These are phyloP conservation scores for Penicillium sp. DNA, from an alignment of 2,329 filamentous ascomycete genomes.

Conservation along the genomic window DNA sequence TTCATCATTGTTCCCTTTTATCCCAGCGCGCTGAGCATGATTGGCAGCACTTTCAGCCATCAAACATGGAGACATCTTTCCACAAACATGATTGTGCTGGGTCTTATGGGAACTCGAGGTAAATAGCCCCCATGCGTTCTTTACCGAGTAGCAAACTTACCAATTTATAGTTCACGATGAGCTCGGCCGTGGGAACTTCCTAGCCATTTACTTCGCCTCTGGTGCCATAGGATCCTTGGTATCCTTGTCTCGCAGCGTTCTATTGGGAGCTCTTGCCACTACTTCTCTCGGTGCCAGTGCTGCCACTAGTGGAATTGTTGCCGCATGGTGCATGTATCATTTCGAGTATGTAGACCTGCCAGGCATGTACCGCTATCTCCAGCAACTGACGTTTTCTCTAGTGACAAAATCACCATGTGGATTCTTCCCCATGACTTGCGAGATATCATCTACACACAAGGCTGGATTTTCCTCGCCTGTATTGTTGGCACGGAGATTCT, in stretches of 20 bases:
- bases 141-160: background rate
- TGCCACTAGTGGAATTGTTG: constrained; percentile 51
- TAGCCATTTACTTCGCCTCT: constrained; percentile 52
- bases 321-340: constrained; percentile 51
- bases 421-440: constrained; percentile 42
- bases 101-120: constrained; percentile 54
- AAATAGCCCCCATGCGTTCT: constrained; percentile 12
- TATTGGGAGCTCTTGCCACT: constrained; percentile 43
- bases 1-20: constrained; percentile 54
- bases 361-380: background rate
- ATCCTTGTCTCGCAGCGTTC: constrained; percentile 47
- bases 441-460: constrained; percentile 44
- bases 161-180: constrained; percentile 33
- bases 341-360: constrained; percentile 36
- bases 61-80: constrained; percentile 53
- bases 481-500: constrained; percentile 40
- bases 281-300: constrained; percentile 55
- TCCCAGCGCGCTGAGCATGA: constrained; percentile 52
- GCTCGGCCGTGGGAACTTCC: constrained; percentile 56
- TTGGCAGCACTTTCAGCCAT: constrained; percentile 60
- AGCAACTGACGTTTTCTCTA: constrained; percentile 17
- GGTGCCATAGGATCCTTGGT: constrained; percentile 50
- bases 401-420: constrained; percentile 42
- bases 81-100: constrained; percentile 56
- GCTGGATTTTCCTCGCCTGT: constrained; percentile 37